These are phyloP conservation scores for Capsicum rhomboideum DNA, from an alignment of 257 asterid genomes.

Conservation along the genomic window DNA sequence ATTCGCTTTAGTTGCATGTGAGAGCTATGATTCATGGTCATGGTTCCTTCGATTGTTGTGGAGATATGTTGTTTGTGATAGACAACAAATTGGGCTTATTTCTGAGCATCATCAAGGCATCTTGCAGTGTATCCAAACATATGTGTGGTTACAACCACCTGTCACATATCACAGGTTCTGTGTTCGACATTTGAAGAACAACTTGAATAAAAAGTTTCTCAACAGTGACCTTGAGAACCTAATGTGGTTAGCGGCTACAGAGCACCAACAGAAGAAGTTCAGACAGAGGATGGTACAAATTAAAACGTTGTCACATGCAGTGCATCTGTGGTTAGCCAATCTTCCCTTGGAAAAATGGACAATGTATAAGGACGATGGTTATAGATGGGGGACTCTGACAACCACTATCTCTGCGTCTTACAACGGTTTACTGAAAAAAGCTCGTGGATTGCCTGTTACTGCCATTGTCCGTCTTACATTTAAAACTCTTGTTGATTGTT, in stretches of 20 bases:
- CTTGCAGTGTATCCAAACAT: not conserved
- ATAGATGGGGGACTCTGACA: not conserved
- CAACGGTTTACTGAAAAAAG: not conserved
- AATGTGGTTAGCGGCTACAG: not conserved
- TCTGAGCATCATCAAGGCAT: not conserved
- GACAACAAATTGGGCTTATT: not conserved
- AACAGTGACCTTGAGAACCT: not conserved
- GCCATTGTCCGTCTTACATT: not conserved
- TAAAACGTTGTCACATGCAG: not conserved
- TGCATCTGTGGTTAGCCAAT: not conserved
- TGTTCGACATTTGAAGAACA: not conserved
- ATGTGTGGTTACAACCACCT: not conserved
- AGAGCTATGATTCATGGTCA: not conserved
- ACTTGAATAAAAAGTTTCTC: not conserved
- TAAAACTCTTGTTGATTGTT: not conserved
- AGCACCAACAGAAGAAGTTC: not conserved
- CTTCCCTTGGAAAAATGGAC: not conserved
- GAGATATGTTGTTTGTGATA: not conserved
- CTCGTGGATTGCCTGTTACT: not conserved
- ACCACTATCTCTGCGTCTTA: not conserved
- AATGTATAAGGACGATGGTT: not conserved
- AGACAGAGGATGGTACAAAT: not conserved
- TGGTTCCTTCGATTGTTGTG: not conserved
- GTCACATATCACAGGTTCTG: not conserved
- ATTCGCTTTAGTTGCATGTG: not conserved